Evolutionary conservation across 331 rosid genomes (phyloP).

Genomic region (Quercus phellos): DNA sequence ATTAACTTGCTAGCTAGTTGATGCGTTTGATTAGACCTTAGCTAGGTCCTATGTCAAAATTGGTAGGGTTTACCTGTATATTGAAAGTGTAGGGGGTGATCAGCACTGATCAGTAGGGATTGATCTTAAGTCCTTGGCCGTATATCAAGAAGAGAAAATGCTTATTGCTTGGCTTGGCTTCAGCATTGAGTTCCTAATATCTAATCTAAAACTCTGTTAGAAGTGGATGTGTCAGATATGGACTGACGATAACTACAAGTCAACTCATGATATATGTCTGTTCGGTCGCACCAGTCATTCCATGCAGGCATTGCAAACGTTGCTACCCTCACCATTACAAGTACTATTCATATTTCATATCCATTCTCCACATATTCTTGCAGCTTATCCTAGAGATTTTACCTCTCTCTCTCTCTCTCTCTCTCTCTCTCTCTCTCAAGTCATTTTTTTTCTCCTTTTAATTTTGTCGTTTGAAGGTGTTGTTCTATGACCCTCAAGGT

Average conservation of each 20-base stretch:
- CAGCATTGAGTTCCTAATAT: too few species aligned
- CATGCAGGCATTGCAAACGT: background rate
- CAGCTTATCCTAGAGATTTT: background rate
- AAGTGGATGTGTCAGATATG: background rate
- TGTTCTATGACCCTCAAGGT: background rate
- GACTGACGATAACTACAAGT: background rate
- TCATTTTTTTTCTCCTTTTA: background rate
- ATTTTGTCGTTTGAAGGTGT: background rate
- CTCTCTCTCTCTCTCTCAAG: background rate
- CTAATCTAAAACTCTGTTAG: background rate
- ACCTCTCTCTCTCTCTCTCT: background rate
- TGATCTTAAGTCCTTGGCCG: too few species aligned
- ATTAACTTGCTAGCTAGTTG: too few species aligned
- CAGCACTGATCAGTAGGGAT: too few species aligned
- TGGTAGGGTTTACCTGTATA: background rate
- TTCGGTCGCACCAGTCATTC: constrained; percentile 8
- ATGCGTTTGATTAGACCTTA: too few species aligned
- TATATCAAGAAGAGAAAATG: background rate
- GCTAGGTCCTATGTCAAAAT: background rate
- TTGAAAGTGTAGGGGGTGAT: background rate
- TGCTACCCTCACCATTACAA: background rate
- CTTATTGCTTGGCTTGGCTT: too few species aligned
- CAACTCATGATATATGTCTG: background rate
- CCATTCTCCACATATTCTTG: background rate
- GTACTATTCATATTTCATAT: background rate